A percentile compares a stretch with the other conserved stretches of the same genome.
These are phyloP conservation scores for Aspergillus unguis DNA, from an alignment of 2,329 filamentous ascomycete species.

Conservation along the genomic window DNA sequence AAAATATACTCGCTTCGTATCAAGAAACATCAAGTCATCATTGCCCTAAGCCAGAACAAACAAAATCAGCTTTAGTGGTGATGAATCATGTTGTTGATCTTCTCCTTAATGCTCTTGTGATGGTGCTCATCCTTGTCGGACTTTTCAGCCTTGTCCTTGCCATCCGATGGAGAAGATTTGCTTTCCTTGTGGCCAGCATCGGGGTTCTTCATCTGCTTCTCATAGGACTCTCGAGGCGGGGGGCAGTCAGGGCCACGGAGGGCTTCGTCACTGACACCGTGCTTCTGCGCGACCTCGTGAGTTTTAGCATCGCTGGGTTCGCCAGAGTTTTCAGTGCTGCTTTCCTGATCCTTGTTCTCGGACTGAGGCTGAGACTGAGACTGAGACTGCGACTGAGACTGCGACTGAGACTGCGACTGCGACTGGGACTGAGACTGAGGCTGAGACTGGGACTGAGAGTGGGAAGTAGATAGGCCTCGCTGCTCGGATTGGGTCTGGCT, in stretches of 20 bases:
- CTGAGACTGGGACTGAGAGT: neutral
- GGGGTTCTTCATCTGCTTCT: conserved; percentile 27
- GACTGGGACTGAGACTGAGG: too few relatives aligned
- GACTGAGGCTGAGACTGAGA: too few relatives aligned
- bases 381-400: too few relatives aligned
- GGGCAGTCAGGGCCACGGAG: conserved; percentile 28
- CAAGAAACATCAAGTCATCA: neutral
- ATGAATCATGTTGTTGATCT: conserved; percentile 30
- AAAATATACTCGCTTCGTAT: neutral
- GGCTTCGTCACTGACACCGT: conserved; percentile 28
- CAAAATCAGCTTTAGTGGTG: neutral
- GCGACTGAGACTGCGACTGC: too few relatives aligned
- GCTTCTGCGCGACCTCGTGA: conserved; percentile 3
- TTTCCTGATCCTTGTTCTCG: neutral
- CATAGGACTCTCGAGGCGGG: conserved; percentile 22
- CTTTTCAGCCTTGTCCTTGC: neutral
- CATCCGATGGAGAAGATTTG: neutral
- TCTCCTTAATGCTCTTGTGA: conserved; percentile 28
- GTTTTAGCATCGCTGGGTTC: neutral
- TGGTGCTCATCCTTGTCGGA: conserved; percentile 2
- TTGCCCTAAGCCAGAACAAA: neutral
- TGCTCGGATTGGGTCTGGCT: neutral
- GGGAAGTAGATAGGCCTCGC: neutral
- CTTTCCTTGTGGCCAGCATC: neutral
- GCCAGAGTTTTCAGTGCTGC: neutral